Evolutionary conservation across 2,329 filamentous ascomycete species (phyloP).

Genomic region (Alternaria conjuncta): DNA sequence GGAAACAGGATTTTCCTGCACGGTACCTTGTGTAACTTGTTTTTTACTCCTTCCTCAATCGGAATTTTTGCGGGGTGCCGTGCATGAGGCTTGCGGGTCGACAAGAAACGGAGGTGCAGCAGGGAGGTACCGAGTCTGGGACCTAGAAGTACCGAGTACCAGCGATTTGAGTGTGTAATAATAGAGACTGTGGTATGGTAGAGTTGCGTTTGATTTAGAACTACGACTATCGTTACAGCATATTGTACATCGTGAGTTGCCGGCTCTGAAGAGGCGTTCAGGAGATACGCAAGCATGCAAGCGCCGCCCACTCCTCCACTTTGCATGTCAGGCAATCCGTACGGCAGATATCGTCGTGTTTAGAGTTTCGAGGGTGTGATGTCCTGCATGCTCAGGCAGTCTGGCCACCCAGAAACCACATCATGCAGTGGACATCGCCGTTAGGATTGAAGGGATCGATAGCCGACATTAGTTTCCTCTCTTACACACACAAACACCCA

Average conservation of each 20-base stretch:
- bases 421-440: not conserved
- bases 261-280: not conserved
- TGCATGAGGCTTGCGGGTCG: not conserved
- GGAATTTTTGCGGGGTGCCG: not conserved
- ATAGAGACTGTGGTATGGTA: not conserved
- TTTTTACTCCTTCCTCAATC: not conserved
- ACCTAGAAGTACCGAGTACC: not conserved
- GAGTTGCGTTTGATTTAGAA: not conserved
- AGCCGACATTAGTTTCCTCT: not conserved
- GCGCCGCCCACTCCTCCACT: not conserved
- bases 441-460: not conserved
- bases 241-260: not conserved
- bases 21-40: not conserved
- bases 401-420: not conserved
- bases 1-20: not conserved
- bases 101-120: not conserved
- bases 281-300: not conserved
- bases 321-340: not conserved
- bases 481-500: not conserved
- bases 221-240: not conserved
- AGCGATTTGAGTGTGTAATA: not conserved
- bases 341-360: not conserved
- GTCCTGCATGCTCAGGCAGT: not conserved
- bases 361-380: not conserved
- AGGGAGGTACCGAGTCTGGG: not conserved